These are phyloP conservation scores for Aspergillus sp. DNA, from an alignment of 2,329 filamentous ascomycete species.

Conservation along the genomic window DNA sequence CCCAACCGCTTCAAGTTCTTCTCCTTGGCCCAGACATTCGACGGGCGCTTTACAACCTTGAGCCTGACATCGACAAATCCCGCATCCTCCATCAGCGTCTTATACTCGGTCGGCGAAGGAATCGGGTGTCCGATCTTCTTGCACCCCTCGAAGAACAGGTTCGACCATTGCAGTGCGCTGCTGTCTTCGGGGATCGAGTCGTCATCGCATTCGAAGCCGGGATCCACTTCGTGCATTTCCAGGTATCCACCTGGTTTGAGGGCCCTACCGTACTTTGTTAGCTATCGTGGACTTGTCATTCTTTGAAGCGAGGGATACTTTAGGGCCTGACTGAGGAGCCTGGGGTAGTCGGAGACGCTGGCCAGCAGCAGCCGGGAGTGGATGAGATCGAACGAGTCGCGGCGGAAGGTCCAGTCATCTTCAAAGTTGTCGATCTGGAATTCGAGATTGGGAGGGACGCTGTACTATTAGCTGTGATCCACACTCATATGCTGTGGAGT, in stretches of 20 bases:
- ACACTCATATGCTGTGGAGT: neutral
- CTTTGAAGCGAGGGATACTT: neutral
- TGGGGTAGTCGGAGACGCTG: neutral
- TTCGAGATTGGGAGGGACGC: neutral
- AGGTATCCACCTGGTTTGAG: neutral
- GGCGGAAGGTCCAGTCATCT: neutral
- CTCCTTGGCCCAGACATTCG: conserved; percentile 1
- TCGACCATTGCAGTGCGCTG: neutral
- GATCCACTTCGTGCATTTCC: neutral
- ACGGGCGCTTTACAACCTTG: neutral
- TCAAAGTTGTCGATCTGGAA: conserved; percentile 3
- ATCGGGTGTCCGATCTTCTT: neutral
- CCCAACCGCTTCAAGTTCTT: neutral
- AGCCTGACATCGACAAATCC: neutral
- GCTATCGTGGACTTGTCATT: neutral
- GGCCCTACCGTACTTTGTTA: neutral
- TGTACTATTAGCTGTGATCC: neutral
- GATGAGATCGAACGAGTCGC: conserved; percentile 1
- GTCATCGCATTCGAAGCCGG: neutral
- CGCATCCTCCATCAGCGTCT: neutral
- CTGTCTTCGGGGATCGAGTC: neutral
- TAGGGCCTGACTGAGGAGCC: neutral
- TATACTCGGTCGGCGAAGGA: neutral
- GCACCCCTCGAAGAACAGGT: neutral
- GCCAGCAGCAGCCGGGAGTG: neutral